Evolutionary conservation across 139 green algal species (phyloP).

Genomic region (Chara braunii): DNA sequence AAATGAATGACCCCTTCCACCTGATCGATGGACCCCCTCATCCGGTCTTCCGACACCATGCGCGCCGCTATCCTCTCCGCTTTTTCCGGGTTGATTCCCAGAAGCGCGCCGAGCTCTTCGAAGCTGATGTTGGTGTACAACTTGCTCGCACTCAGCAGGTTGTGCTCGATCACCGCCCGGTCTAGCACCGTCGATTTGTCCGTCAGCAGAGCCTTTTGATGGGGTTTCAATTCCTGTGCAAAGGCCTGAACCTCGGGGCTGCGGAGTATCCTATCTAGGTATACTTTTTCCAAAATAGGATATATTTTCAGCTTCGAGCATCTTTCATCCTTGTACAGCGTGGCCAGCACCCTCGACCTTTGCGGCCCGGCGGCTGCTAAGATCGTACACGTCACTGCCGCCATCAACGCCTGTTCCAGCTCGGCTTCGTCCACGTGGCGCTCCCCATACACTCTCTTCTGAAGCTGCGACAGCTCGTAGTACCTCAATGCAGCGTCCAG

Average conservation of each 20-base stretch:
- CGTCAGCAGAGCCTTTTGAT: slow-evolving; percentile 52
- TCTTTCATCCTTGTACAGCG: slow-evolving; percentile 73
- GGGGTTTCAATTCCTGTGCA: slow-evolving; percentile 59
- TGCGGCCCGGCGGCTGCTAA: slow-evolving; percentile 83
- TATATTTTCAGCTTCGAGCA: slow-evolving; percentile 60
- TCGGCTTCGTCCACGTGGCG: slow-evolving; percentile 57
- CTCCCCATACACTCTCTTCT: slow-evolving; percentile 18
- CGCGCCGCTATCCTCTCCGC: slow-evolving; percentile 71
- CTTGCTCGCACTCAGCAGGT: slow-evolving; percentile 72
- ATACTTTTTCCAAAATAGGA: slow-evolving; percentile 90
- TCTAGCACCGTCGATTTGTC: slow-evolving; percentile 67
- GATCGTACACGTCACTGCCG: slow-evolving; percentile 81
- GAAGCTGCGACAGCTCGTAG: slow-evolving; percentile 70
- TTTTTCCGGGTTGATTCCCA: slow-evolving; percentile 58
- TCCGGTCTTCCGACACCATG: slow-evolving; percentile 49
- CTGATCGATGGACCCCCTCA: slow-evolving; percentile 59
- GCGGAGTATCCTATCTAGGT: slow-evolving; percentile 84
- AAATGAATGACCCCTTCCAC: slow-evolving; percentile 48
- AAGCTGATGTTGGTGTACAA: slow-evolving; percentile 88
- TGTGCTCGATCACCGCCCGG: slow-evolving; percentile 85
- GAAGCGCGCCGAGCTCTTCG: slow-evolving; percentile 74
- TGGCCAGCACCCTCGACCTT: slow-evolving; percentile 50
- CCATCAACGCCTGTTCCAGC: slow-evolving; percentile 58
- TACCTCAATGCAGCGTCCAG: slow-evolving; percentile 78
- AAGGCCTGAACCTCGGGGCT: slow-evolving; percentile 74